Evolutionary conservation across 106 monocot genomes (phyloP), one percentile per base, ranked within the genome.

Genomic region (Allium fistulosum): DNA sequence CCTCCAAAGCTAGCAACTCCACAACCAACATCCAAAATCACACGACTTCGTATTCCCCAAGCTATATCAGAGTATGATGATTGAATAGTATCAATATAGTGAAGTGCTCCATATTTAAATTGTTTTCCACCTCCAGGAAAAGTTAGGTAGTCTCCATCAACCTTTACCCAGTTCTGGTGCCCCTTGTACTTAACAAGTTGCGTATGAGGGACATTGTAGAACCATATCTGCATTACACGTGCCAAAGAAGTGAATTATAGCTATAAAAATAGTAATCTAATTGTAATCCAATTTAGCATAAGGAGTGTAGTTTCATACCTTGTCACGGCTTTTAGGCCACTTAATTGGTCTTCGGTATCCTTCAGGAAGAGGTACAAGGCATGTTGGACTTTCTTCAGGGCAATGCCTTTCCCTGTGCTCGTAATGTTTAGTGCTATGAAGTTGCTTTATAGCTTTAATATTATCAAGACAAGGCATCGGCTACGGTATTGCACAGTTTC

Each of bases 51-150:
- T 71, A 84, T 82, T 53, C 94, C 94, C 94, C 89, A 94, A 58
- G 79, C 80, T 67, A 94, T 82, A 17, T 77, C 90, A 48, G 81
- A 77, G 58, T 46, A 48, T 65, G 90, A 90, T 81, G 84, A 72
- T 61, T 90, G 84, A 69, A 94, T 84, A 57, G 80, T 68, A 72
- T 87, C 87, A 58, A 94, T 94, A 70, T 94, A 94, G 78, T 90
- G 87, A 14, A 84, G 57, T 17, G 82, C 90, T 13, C 94, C 94
- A 73, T 82, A 67, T 65, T 87, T 86, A 77, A 94, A 94, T 69
- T 94, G 94, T 61, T 90, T 94, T 69, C 94, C 94, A 66, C 94
- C 94, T 3, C 94, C 94, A 10, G 94, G 94, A 78, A 94, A 94
- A 58, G 82, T 84, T 56, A 94, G 82, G 71, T 90, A 82, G 17